Evolutionary conservation across 2,329 filamentous ascomycete species (phyloP).

Genomic region (Ilyonectria destructans): DNA sequence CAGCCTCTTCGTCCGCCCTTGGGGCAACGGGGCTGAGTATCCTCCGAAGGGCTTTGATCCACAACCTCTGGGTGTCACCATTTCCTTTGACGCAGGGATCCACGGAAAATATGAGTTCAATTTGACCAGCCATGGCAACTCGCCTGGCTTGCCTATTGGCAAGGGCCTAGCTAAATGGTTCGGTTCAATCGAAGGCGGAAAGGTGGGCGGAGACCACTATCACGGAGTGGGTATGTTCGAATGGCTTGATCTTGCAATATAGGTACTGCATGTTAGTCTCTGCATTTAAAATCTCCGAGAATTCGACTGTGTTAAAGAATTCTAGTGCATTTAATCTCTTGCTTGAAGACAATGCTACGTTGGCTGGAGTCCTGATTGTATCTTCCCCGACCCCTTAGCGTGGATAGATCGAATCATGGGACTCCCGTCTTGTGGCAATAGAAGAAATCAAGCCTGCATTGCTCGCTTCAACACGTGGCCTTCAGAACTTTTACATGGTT

Average conservation of each 20-base stretch:
- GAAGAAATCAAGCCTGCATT: too few species aligned
- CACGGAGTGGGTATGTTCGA: neutral
- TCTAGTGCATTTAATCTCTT: too few species aligned
- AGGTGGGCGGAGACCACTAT: neutral
- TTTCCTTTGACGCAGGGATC: neutral
- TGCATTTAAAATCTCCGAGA: too few species aligned
- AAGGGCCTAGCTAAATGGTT: neutral
- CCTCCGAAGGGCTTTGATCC: neutral
- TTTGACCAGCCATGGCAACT: neutral
- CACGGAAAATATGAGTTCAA: neutral
- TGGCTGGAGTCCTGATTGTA: too few species aligned
- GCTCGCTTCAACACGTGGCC: too few species aligned
- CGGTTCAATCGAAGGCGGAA: neutral
- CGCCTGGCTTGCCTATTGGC: neutral
- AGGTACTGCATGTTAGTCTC: neutral
- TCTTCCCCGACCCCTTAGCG: too few species aligned
- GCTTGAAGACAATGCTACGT: too few species aligned
- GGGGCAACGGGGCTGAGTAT: neutral
- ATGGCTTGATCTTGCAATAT: neutral
- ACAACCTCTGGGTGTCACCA: neutral
- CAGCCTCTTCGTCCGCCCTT: neutral
- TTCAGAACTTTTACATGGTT: too few species aligned
- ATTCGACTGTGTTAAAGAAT: too few species aligned
- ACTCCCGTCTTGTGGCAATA: too few species aligned
- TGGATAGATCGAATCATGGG: too few species aligned